Conservation (phyloP, 2,329 filamentous ascomycete species). For the Fusarium sp. region DNA sequence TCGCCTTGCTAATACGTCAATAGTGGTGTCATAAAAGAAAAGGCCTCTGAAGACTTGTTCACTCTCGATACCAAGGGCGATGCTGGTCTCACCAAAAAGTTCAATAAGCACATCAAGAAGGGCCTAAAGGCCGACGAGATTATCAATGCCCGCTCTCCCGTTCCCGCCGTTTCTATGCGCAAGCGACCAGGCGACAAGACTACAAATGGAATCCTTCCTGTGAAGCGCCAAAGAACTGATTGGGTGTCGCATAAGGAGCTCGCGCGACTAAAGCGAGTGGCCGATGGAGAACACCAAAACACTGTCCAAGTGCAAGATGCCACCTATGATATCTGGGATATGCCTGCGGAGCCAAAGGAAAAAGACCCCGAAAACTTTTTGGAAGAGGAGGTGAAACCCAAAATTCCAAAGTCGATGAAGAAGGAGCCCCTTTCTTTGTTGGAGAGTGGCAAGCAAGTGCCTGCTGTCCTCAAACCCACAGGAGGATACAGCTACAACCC, state of each 20-base stretch:
- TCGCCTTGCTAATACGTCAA: constrained; percentile 34
- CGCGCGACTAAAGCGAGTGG: constrained; percentile 79
- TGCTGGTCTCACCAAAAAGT: constrained; percentile 71
- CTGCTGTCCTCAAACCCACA: constrained; percentile 81
- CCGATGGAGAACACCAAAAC: constrained; percentile 75
- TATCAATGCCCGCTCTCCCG: constrained; percentile 82
- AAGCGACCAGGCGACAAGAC: constrained; percentile 81
- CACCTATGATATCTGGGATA: constrained; percentile 83
- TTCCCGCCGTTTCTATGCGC: constrained; percentile 81
- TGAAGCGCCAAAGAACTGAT: constrained; percentile 81
- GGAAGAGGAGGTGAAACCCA: constrained; percentile 72
- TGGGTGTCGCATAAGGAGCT: constrained; percentile 91
- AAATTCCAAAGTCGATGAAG: constrained; percentile 80
- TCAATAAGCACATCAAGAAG: constrained; percentile 77
- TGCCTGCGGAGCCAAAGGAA: constrained; percentile 57
- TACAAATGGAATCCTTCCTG: constrained; percentile 77
- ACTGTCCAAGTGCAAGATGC: constrained; percentile 70
- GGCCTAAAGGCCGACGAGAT: constrained; percentile 92
- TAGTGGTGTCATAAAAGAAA: constrained; percentile 88
- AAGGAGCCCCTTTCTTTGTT: constrained; percentile 83
- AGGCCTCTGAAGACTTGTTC: constrained; percentile 86
- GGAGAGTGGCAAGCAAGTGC: constrained; percentile 83
- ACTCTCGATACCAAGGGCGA: constrained; percentile 82
- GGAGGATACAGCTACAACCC: constrained; percentile 96
- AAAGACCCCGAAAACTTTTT: constrained; percentile 67